Evolutionary conservation across 2,329 filamentous ascomycete species (phyloP).

Genomic region (Drechslera avenae): DNA sequence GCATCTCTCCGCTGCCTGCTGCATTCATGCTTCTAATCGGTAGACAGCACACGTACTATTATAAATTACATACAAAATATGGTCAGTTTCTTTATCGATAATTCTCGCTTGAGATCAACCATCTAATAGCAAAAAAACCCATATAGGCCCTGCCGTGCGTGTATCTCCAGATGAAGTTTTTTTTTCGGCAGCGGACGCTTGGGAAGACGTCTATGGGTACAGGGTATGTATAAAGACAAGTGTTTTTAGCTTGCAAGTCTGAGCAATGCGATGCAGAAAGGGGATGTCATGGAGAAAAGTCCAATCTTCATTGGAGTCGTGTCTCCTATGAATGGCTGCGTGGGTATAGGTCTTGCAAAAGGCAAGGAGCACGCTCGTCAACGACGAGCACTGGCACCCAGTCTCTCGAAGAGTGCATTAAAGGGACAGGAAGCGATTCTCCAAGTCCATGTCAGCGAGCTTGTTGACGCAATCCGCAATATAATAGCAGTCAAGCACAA

Average conservation of each 20-base stretch:
- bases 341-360: conserved; percentile 1
- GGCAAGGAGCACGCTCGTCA: background rate
- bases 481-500: background rate
- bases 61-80: background rate
- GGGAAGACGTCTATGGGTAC: background rate
- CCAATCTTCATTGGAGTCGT: background rate
- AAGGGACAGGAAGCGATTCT: background rate
- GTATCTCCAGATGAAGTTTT: background rate
- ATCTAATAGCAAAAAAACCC: no score
- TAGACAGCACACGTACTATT: conserved; percentile 1
- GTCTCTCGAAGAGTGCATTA: background rate
- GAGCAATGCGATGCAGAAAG: background rate
- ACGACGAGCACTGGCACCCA: conserved; percentile 1
- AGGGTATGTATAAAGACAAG: background rate
- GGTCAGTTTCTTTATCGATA: background rate
- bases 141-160: background rate
- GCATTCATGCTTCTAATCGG: background rate
- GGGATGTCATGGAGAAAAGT: background rate
- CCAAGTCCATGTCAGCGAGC: background rate
- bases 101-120: no score
- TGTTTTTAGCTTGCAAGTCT: no score
- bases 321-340: background rate
- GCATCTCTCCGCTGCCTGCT: background rate
- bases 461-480: background rate
- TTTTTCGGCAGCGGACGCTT: background rate